These are phyloP conservation scores for Chlamydomonas reinhardtii DNA, from an alignment of 163 green algal species.

Conservation along the genomic window DNA sequence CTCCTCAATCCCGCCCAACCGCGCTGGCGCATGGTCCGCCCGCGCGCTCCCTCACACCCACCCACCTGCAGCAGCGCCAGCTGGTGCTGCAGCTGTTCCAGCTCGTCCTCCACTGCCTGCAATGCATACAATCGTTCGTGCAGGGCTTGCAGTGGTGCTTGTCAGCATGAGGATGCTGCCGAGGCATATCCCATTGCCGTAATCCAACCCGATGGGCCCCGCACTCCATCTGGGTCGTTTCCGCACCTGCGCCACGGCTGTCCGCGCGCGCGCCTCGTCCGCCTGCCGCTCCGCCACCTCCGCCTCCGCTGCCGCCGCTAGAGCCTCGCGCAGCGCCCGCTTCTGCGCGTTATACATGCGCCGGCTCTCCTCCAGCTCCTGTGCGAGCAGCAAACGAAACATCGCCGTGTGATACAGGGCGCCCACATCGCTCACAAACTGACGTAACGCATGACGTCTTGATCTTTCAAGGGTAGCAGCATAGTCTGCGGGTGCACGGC, in stretches of 20 bases:
- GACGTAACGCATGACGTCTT: no score
- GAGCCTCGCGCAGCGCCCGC: conserved; percentile 54
- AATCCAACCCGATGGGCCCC: no score
- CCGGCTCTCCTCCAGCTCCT: conserved; percentile 61
- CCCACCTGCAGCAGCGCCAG: conserved; percentile 55
- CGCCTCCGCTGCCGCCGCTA: conserved; percentile 48
- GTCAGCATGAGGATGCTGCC: no score
- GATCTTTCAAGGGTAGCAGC: no score
- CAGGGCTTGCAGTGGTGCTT: background rate
- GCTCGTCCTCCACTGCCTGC: conserved; percentile 60
- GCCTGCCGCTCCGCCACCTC: conserved; percentile 44
- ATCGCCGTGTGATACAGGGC: background rate
- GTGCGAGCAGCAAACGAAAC: background rate
- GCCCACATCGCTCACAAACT: no score
- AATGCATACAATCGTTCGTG: background rate
- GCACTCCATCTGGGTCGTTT: no score
- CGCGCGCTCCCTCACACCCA: background rate
- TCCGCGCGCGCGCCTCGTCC: conserved; percentile 44
- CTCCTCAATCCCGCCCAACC: no score
- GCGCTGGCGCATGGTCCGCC: background rate
- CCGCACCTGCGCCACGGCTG: conserved; percentile 41
- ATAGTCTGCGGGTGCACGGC: no score
- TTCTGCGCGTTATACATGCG: conserved; percentile 56
- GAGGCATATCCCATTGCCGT: no score
- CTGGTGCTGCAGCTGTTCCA: conserved; percentile 57